Conservation (phyloP, 352 stramenopile species). For the Globisporangium solare region DNA sequence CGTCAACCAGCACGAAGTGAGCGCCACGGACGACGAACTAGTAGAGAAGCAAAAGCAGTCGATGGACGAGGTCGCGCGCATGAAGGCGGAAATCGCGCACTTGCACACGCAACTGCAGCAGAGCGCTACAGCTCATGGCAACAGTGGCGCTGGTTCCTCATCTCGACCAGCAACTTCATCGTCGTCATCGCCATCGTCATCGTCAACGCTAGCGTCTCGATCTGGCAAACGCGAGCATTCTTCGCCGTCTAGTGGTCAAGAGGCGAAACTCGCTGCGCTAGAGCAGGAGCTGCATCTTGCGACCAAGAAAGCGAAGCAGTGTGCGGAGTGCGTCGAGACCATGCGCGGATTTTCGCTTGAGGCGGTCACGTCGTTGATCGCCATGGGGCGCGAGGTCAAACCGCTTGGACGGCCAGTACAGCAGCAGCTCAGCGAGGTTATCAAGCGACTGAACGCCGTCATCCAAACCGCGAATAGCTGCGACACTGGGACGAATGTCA, state of each 20-base stretch:
- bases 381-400: conserved; percentile 76
- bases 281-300: conserved; percentile 29
- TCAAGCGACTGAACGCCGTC: conserved; percentile 66
- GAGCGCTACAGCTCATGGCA: background rate
- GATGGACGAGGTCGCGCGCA: conserved; percentile 47
- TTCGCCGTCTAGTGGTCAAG: background rate
- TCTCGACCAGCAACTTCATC: conserved; percentile 7
- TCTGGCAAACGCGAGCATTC: background rate
- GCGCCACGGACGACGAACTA: conserved; percentile 10
- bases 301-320: conserved; percentile 33
- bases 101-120: conserved; percentile 64
- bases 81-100: conserved; percentile 74
- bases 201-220: background rate
- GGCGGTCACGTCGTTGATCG: conserved; percentile 62
- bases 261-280: background rate
- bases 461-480: conserved; percentile 61
- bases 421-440: conserved; percentile 76
- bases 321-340: conserved; percentile 43
- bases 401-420: conserved; percentile 62
- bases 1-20: conserved; percentile 85
- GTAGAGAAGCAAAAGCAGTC: conserved; percentile 49
- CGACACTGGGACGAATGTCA: conserved; percentile 23
- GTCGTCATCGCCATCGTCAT: background rate
- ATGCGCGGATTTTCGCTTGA: conserved; percentile 62
- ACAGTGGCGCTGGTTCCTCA: background rate